Base-by-base conservation (phyloP, 2,329 filamentous ascomycete species). In the Aureobasidium melanogenum region DNA sequence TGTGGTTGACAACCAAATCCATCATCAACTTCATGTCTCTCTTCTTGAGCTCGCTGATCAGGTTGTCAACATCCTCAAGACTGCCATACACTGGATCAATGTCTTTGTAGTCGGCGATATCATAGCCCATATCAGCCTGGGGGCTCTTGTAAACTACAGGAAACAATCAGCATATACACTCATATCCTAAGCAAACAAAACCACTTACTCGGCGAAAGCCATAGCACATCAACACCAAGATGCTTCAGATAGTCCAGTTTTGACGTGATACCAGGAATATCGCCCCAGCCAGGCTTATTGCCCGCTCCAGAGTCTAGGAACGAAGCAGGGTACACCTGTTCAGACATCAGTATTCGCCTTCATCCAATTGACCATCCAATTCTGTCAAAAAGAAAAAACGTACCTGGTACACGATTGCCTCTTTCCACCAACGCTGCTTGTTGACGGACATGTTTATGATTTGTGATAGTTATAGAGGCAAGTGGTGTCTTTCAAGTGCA, bases 171-270 rank as follows among this genome's bases (percentile, higher is more conserved):
- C 76, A 39, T 71, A 50, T 3, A 24, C 17, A 17, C 15, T 2
- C 12, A 2, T 9, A 24, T 38, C 14, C 14, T 5, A 15, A 41
- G 7, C 22, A 30, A 30, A 24, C 19, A 15, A 4, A 22, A 43
- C 4, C 2, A 26, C 54, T 38, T 15, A 57, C 54, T 62, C 8
- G 86, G 86, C 50, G 80, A 86, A 1, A 86, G 72, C 85, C 86
- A 88, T 60, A 88, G 74, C 10, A 83, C 78, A 67, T 88, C 80
- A 9, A 85, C 64, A 0, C 85, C 86, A 0, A 88, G 76, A 2
- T 82, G 75, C 56, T 82, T 77, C 52, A 88, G 76, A 67, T 88
- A 86, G 69, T 87, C 84, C 1, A 88, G 72, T 68, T 86, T 80
- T 10, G 82, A 82, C 14, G 85, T 83, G 57, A 88, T 82, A 14